Base-by-base conservation (phyloP, 1,139 yeast genomes). In the Insectozyma bohioensis region DNA sequence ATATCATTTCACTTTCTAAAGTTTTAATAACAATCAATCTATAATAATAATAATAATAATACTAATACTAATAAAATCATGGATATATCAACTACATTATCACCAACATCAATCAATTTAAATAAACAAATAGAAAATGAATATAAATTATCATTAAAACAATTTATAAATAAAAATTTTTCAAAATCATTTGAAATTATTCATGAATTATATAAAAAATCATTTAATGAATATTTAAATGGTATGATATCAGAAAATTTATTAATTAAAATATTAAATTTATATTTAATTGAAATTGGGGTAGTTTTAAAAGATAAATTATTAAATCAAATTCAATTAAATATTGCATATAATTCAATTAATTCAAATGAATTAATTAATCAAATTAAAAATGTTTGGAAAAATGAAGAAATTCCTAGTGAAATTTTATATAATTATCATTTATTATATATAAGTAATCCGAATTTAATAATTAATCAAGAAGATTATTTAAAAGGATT, bases 251-350 rank as follows among this genome's bases (percentile, higher is more conserved):
- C 52, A 4, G 61, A 58, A 34, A 41, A 45, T n/a, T 39, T 61
- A 10, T 61, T 65, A 31, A 41, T 50, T 34, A 66, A 66, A 42
- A 58, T 67, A 14, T 45, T 63, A 21, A 55, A 57, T 30, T 52
- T 69, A 27, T 67, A 68, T 41, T 51, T 67, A 40, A 56, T 64
- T 2, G 61, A 64, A 37, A 45, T 62, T 4, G 74, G 74, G 0
- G 48, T 64, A 7, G 45, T 54, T 15, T 35, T 54, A 8, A 52
- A 51, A 24, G 45, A 48, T 15, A 26, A 41, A 15, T 35, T 39
- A 26, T 32, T 58, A n/a, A 12, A 42, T 9, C 41, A 45, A 26
- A 30, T 26, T 5, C 43, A 31, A 8, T 20, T 48, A 4, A 36
- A 43, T 3, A 38, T 41, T 4, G 48, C 67, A 16, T 36, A 43